Base-by-base conservation (phyloP, 495 filamentous ascomycete species). In the Penicillium subrubescens region DNA sequence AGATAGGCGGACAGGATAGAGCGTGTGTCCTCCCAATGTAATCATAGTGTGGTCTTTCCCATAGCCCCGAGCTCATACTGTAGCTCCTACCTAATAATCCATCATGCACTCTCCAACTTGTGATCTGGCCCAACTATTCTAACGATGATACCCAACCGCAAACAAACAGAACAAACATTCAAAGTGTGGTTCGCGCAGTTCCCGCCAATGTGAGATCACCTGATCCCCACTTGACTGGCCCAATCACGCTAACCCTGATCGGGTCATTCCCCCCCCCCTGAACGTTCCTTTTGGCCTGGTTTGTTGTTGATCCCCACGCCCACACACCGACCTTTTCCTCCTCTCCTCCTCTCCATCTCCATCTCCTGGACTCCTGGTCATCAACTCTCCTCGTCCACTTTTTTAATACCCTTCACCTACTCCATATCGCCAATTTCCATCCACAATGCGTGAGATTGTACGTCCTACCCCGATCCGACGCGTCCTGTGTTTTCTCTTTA, bases 371-470 rank as follows among this genome's bases (percentile, higher is more conserved):
- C 67, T 65, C 67, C 63, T 62, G 63, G 70, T 64, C 66, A 61
- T 59, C 57, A 65, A 63, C 66, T 69, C 65, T 70, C 65, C 63
- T 41, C 60, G 59, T 56, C 61, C 59, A 67, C 63, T 52, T 52
- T 59, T 52, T 63, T 62, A 66, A 66, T 60, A 67, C 62, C 61
- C 63, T 60, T 59, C 15, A 37, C 29, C 33, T 4, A 34, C 58
- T 59, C 65, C 67, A 71, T 67, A 67, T 73, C 71, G 59, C 67
- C 84, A 89, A 82, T 64, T 70, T 64, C 69, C 76, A 74, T 71
- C 72, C 89, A 94, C 84, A 71, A 96, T 96, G 92, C 92, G 93
- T 89, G 92, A 96, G 87, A 96, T 96, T 78, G 92, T 94, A 86
- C 79, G 91, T 90, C 48, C 54, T 58, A 51, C 72, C 73, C 69